phyloP scores from a whole-genome alignment of 495 filamentous ascomycete genomes.

The Choiromyces venosus region DNA sequence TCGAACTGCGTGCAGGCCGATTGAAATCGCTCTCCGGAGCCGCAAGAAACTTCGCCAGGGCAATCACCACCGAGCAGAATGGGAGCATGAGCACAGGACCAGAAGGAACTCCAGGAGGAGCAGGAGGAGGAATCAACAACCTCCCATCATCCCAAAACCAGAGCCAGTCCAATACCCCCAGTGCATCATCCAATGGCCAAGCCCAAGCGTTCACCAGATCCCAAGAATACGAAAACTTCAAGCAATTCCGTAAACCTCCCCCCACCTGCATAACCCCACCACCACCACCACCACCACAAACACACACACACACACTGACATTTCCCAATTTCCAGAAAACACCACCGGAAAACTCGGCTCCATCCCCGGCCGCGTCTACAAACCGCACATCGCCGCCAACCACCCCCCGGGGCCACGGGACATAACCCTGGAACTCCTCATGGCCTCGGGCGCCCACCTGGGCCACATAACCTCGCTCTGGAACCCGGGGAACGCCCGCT shows the following conservation, averaged over 20 bases:
- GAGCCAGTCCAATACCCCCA: background rate
- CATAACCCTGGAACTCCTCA: conserved; percentile 82
- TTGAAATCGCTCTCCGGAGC: conserved; percentile 11
- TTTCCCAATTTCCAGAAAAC: conserved; percentile 11
- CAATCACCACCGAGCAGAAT: conserved; percentile 9
- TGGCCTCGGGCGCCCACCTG: conserved; percentile 85
- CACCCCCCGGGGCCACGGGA: conserved; percentile 71
- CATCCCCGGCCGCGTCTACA: conserved; percentile 54
- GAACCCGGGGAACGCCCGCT: conserved; percentile 91
- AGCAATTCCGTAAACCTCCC: conserved; percentile 31
- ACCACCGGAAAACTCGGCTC: conserved; percentile 52
- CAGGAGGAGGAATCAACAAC: background rate
- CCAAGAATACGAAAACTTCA: conserved; percentile 35
- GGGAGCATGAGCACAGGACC: conserved; percentile 4
- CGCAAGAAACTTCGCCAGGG: conserved; percentile 9
- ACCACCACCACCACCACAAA: background rate
- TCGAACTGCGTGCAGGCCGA: conserved; percentile 16
- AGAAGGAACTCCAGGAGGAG: background rate
- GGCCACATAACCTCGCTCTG: conserved; percentile 88
- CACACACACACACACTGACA: conserved; percentile 6
- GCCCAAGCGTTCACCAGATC: conserved; percentile 14
- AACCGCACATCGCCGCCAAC: conserved; percentile 59
- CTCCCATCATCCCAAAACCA: background rate
- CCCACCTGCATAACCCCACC: background rate
- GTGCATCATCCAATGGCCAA: background rate